A percentile compares a stretch with the other conserved stretches of the same genome.
phyloP scores from a whole-genome alignment of 345 rosid genomes.

The Noccaea bulbosa region DNA sequence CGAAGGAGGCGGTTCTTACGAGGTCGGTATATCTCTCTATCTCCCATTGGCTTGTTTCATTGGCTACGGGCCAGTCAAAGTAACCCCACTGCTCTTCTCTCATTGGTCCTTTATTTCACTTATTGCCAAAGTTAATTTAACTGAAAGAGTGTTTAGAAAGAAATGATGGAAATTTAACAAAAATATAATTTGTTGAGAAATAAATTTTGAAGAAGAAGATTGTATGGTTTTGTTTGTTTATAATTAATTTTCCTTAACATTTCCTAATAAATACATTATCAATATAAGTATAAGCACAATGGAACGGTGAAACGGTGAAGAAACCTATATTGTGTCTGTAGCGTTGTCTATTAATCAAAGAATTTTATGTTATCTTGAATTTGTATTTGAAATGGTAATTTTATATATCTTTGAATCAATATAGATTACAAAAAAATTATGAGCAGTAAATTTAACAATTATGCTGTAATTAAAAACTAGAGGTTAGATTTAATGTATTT shows the following conservation, averaged over 20 bases:
- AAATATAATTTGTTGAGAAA: background rate
- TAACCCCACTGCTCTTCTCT: slow-evolving; percentile 37
- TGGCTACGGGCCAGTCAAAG: slow-evolving; percentile 38
- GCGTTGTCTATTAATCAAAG: background rate
- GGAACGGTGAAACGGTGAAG: background rate
- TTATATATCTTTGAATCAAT: background rate
- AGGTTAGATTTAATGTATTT: background rate
- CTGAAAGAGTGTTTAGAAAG: background rate
- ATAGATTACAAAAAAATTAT: background rate
- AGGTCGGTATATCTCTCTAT: slow-evolving; percentile 31
- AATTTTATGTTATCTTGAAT: background rate
- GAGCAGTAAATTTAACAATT: background rate
- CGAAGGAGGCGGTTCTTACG: slow-evolving; percentile 48
- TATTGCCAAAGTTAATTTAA: slow-evolving; percentile 16
- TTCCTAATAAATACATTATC: background rate
- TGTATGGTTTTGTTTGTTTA: background rate
- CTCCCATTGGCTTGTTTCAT: slow-evolving; percentile 36
- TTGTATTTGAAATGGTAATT: background rate
- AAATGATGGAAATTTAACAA: background rate
- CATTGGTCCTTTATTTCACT: slow-evolving; percentile 33
- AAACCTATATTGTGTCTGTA: background rate
- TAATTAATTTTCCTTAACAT: background rate
- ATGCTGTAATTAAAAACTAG: background rate
- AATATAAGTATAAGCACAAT: background rate
- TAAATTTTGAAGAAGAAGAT: background rate